Evolutionary conservation across 1,284 basidiomycete genomes (phyloP).

Genomic region (Mycena citricolor): DNA sequence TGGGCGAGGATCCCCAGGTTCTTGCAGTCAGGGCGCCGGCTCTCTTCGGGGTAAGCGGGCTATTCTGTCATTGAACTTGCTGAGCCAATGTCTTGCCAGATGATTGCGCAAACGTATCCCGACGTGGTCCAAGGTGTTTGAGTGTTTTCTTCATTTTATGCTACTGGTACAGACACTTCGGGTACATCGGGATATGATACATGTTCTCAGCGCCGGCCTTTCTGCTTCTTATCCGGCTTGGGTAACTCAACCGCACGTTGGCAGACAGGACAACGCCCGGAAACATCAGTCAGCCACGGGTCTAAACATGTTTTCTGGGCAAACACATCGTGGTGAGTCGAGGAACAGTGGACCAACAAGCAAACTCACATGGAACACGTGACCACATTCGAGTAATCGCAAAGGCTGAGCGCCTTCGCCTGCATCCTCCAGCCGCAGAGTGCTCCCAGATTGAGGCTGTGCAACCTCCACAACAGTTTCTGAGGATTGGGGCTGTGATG

Average conservation of each 20-base stretch:
- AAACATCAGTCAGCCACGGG: conserved; percentile 75
- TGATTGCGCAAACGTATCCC: conserved; percentile 63
- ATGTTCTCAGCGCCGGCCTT: conserved; percentile 8
- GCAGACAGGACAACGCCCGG: conserved; percentile 77
- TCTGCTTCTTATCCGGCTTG: conserved; percentile 31
- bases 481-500: conserved; percentile 18
- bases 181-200: no score
- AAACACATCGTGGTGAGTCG: conserved; percentile 1
- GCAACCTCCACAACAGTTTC: conserved; percentile 30
- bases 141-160: conserved; percentile 20
- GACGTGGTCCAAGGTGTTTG: conserved; percentile 56
- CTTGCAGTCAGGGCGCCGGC: conserved; percentile 73
- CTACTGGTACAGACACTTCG: no score
- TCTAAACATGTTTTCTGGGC: conserved; percentile 74
- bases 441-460: no score
- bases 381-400: conserved; percentile 69
- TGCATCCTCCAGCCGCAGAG: conserved; percentile 60
- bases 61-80: neutral
- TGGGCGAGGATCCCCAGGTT: conserved; percentile 79
- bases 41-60: conserved; percentile 56
- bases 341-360: conserved; percentile 7
- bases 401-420: conserved; percentile 74
- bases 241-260: conserved; percentile 58
- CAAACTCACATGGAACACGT: conserved; percentile 76
- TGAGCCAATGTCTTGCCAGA: conserved; percentile 33